phyloP scores from a whole-genome alignment of 2,329 filamentous ascomycete species.

The Ophiocordyceps robertsii region DNA sequence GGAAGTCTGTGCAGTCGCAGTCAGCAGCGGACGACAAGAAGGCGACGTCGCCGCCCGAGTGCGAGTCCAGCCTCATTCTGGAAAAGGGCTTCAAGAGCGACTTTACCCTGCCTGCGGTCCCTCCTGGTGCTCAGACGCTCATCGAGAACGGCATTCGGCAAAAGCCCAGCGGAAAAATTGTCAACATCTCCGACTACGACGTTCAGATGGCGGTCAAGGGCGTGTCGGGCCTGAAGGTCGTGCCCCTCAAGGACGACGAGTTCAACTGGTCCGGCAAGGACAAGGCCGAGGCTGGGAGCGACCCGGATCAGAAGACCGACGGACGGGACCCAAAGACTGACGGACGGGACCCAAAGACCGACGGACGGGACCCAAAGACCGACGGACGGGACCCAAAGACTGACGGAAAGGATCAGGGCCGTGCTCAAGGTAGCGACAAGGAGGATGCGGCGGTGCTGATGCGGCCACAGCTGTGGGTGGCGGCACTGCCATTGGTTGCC shows the following conservation, averaged over 20 bases:
- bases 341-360: background rate
- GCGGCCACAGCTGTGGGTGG: conserved; percentile 18
- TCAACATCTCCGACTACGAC: conserved; percentile 51
- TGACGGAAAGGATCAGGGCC: conserved; percentile 1
- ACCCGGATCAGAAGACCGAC: background rate
- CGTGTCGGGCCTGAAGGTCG: conserved; percentile 33
- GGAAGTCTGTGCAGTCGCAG: conserved; percentile 49
- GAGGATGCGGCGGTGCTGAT: conserved; percentile 15
- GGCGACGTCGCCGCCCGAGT: conserved; percentile 42
- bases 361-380: background rate
- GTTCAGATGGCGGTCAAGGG: conserved; percentile 33
- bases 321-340: background rate
- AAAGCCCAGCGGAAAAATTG: conserved; percentile 51
- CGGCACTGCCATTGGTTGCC: conserved; percentile 17
- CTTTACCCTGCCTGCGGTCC: conserved; percentile 62
- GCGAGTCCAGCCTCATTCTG: conserved; percentile 53
- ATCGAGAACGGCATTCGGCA: conserved; percentile 64
- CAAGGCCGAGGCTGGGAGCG: conserved; percentile 19
- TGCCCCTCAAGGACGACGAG: conserved; percentile 27
- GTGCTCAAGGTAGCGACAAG: conserved; percentile 8
- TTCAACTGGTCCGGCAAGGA: conserved; percentile 33
- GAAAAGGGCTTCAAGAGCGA: conserved; percentile 57
- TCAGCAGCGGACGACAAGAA: conserved; percentile 36
- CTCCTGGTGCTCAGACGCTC: conserved; percentile 53
- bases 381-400: background rate